phyloP scores from a whole-genome alignment of 140 eudicot genomes.

The Ambrosia hybrid region DNA sequence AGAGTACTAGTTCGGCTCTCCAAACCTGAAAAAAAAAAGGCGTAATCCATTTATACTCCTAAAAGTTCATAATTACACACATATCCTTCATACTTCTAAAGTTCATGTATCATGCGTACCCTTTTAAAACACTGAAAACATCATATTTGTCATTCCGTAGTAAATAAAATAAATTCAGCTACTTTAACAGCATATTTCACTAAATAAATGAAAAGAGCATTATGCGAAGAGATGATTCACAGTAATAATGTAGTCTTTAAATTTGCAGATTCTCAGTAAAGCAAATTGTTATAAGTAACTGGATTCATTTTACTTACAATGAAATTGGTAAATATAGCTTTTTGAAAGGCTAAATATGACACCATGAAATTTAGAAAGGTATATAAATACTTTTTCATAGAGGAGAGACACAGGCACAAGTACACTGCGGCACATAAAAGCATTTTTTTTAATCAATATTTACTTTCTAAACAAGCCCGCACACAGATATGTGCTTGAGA shows the following conservation, averaged over 20 bases:
- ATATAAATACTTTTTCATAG: too few species aligned
- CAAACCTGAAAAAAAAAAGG: slow-evolving; percentile 51
- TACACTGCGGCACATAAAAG: too few species aligned
- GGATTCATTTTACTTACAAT: not conserved
- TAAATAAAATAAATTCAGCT: not conserved
- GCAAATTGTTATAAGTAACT: too few species aligned
- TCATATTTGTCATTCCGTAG: not conserved
- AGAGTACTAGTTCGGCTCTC: slow-evolving; percentile 83
- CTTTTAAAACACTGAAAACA: not conserved
- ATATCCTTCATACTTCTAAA: not conserved
- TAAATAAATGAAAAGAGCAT: not conserved
- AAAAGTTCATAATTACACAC: not conserved
- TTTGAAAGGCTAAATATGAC: not conserved
- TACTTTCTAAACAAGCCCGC: too few species aligned
- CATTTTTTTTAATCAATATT: too few species aligned
- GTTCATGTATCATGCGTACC: not conserved
- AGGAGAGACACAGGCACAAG: too few species aligned
- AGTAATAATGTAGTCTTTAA: too few species aligned
- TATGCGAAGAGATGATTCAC: too few species aligned
- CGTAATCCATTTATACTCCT: not conserved
- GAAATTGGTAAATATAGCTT: not conserved
- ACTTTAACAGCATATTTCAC: not conserved
- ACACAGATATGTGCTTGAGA: too few species aligned
- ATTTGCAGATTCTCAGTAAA: too few species aligned
- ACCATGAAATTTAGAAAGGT: not conserved